Percentiles rank a stretch among this genome's conserved stretches.
Conservation (phyloP, 2,329 filamentous ascomycete species). For the Onygenales sp. region DNA sequence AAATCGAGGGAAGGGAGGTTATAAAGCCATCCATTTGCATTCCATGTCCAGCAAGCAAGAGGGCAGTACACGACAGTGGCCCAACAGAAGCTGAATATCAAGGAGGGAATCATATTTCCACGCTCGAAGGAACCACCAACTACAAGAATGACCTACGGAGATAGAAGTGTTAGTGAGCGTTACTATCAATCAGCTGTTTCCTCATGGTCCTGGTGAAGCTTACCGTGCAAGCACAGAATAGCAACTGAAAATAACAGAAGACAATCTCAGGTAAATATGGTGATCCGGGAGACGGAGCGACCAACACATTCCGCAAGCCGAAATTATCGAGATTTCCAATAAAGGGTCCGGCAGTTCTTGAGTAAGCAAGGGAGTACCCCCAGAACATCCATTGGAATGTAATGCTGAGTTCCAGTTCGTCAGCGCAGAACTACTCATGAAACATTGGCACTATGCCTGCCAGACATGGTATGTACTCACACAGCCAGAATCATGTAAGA, state of each 20-base stretch:
- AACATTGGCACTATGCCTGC: no score
- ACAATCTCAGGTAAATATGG: conserved; percentile 53
- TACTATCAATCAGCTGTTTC: no score
- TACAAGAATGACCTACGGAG: conserved; percentile 51
- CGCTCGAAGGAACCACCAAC: conserved; percentile 55
- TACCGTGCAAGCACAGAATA: conserved; percentile 46
- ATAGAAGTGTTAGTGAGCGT: no score
- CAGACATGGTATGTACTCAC: conserved; percentile 18
- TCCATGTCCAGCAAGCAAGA: conserved; percentile 72
- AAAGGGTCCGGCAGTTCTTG: conserved; percentile 49
- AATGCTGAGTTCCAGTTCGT: conserved; percentile 13
- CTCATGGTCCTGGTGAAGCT: conserved; percentile 21
- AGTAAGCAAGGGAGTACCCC: conserved; percentile 56
- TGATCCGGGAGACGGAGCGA: conserved; percentile 51
- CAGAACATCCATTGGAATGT: conserved; percentile 52
- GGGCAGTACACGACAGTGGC: conserved; percentile 63
- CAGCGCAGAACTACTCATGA: background rate
- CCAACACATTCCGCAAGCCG: conserved; percentile 51
- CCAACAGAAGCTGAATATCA: conserved; percentile 65
- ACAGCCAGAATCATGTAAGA: conserved; percentile 49
- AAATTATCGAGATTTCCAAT: conserved; percentile 55
- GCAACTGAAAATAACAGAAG: conserved; percentile 56
- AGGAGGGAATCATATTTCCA: conserved; percentile 54
- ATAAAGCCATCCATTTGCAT: conserved; percentile 61
- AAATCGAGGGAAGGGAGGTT: conserved; percentile 63